These are phyloP conservation scores for Pouteria glomerata DNA, from an alignment of 148 eudicot genomes.

Conservation along the genomic window DNA sequence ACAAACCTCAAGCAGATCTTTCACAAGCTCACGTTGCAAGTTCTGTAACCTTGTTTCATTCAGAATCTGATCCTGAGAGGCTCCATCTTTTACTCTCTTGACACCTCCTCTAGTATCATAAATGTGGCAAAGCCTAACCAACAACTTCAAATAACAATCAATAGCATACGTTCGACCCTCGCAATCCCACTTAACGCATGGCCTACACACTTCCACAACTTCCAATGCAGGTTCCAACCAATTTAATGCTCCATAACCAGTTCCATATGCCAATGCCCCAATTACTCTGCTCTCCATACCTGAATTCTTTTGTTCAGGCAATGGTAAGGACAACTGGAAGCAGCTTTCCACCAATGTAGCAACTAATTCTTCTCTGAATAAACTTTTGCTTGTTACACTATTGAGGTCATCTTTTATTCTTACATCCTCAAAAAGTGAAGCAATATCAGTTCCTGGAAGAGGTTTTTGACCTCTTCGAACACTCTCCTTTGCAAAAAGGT, in stretches of 20 bases:
- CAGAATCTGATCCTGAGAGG: slow-evolving; percentile 96
- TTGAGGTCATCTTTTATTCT: slow-evolving; percentile 82
- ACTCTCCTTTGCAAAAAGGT: slow-evolving; percentile 94
- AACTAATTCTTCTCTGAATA: slow-evolving; percentile 96
- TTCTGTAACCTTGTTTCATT: slow-evolving; percentile 91
- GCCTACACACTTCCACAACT: slow-evolving; percentile 97
- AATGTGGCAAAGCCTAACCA: slow-evolving; percentile 95
- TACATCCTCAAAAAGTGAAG: slow-evolving; percentile 84
- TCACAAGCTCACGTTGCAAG: slow-evolving; percentile 89
- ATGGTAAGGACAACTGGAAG: slow-evolving; percentile 94
- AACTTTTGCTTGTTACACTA: slow-evolving; percentile 71
- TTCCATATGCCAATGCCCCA: slow-evolving; percentile 98
- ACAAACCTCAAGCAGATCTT: slow-evolving; percentile 80
- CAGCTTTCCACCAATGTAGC: slow-evolving; percentile 97
- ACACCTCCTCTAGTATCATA: slow-evolving; percentile 98
- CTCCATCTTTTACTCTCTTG: slow-evolving; percentile 94
- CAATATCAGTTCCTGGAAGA: slow-evolving; percentile 88
- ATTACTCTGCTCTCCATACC: slow-evolving; percentile 99
- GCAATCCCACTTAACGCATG: slow-evolving; percentile 98
- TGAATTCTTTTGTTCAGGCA: slow-evolving; percentile 89
- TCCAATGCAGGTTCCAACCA: slow-evolving; percentile 98
- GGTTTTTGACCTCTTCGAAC: slow-evolving; percentile 95
- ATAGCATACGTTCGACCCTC: slow-evolving; percentile 96
- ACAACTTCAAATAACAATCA: slow-evolving; percentile 92
- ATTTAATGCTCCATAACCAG: slow-evolving; percentile 99